These are phyloP conservation scores for Dactylellina haptotyla DNA, from an alignment of 2,329 filamentous ascomycete species.

Conservation along the genomic window DNA sequence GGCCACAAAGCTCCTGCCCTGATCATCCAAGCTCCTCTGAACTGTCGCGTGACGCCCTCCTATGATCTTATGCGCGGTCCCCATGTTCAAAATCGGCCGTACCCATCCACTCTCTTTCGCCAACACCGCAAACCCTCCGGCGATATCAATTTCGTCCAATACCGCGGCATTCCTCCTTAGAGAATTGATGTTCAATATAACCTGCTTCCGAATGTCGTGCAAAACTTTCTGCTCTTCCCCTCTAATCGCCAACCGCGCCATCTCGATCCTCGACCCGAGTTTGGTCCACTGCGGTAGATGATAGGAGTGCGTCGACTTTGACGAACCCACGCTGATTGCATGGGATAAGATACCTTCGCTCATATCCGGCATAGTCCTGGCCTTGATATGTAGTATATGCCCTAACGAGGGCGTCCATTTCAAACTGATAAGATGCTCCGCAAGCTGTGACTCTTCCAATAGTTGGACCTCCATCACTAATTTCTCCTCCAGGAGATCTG, in stretches of 20 bases:
- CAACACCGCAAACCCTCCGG: conserved; percentile 82
- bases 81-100: conserved; percentile 75
- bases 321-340: conserved; percentile 72
- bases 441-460: conserved; percentile 49
- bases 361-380: conserved; percentile 71
- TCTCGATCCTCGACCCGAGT: conserved; percentile 82
- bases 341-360: conserved; percentile 62
- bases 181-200: conserved; percentile 83
- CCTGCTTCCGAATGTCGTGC: conserved; percentile 74
- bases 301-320: conserved; percentile 85
- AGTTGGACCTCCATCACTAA: conserved; percentile 62
- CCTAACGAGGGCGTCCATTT: conserved; percentile 88
- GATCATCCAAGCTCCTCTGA: conserved; percentile 79
- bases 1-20: conserved; percentile 81
- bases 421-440: conserved; percentile 73
- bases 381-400: conserved; percentile 89
- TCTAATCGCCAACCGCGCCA: conserved; percentile 78
- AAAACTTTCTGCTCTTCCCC: conserved; percentile 86
- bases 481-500: conserved; percentile 71
- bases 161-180: conserved; percentile 89
- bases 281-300: conserved; percentile 84
- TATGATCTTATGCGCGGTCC: conserved; percentile 76
- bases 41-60: conserved; percentile 93
- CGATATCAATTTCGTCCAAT: conserved; percentile 91
- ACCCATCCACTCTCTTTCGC: conserved; percentile 78